These are phyloP conservation scores for Phytophthora pini DNA, from an alignment of 352 stramenopile species.

Conservation along the genomic window DNA sequence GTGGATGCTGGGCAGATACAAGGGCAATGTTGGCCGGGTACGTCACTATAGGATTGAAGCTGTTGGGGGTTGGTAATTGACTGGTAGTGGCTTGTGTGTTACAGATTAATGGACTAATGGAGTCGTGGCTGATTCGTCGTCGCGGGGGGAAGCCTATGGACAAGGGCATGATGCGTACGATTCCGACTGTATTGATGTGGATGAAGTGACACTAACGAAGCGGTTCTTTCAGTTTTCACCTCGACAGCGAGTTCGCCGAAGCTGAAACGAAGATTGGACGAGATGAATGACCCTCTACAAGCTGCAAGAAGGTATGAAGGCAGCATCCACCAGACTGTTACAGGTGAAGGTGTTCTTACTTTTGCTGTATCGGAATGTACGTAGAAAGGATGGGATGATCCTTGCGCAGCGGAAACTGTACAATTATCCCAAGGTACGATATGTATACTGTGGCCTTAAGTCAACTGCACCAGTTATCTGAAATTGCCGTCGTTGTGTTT, in stretches of 20 bases:
- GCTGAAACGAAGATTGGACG: slow-evolving; percentile 71
- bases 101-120: slow-evolving; percentile 87
- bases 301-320: slow-evolving; percentile 45
- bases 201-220: neutral
- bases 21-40: slow-evolving; percentile 82
- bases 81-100: neutral
- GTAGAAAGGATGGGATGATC: slow-evolving; percentile 40
- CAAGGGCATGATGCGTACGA: slow-evolving; percentile 67
- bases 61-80: neutral
- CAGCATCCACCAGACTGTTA: neutral
- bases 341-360: neutral
- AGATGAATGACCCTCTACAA: slow-evolving; percentile 52
- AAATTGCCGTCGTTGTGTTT: neutral
- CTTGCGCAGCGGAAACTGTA: slow-evolving; percentile 68
- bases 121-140: slow-evolving; percentile 84
- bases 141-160: slow-evolving; percentile 84
- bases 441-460: too few relatives aligned
- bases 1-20: slow-evolving; percentile 89
- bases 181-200: neutral
- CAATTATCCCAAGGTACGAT: slow-evolving; percentile 72
- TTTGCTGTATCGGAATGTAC: too few relatives aligned
- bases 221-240: slow-evolving; percentile 43
- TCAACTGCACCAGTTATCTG: neutral
- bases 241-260: slow-evolving; percentile 69
- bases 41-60: slow-evolving; percentile 6